phyloP scores from a whole-genome alignment of 352 stramenopile species.

The Globisporangium cederbergense region DNA sequence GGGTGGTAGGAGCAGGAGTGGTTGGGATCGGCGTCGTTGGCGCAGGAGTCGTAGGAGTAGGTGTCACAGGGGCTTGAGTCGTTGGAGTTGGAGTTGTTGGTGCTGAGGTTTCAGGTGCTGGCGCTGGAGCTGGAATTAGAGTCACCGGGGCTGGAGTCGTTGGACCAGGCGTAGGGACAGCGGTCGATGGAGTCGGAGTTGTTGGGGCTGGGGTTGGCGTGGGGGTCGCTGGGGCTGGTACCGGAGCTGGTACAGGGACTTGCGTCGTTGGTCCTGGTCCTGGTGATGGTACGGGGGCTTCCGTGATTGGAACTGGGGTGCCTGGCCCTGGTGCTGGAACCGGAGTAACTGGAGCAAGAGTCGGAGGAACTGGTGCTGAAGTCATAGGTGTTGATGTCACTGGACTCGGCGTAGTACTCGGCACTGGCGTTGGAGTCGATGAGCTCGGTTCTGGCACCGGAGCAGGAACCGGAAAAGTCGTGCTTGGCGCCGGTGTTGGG shows the following conservation, averaged over 20 bases:
- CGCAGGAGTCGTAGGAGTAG: not conserved
- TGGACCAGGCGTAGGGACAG: not conserved
- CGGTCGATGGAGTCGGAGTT: slow-evolving; percentile 1
- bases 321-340: not conserved
- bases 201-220: not conserved
- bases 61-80: not conserved
- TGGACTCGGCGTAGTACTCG: not conserved
- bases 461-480: not conserved
- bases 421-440: not conserved
- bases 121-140: not conserved
- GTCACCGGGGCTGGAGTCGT: not conserved
- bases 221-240: not conserved
- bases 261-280: not conserved
- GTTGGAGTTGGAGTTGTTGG: not conserved
- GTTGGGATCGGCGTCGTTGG: too few relatives aligned
- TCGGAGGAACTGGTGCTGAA: not conserved
- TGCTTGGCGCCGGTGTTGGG: not conserved
- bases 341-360: not conserved
- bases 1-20: not conserved
- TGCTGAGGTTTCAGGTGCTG: not conserved
- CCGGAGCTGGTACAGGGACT: not conserved
- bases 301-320: not conserved
- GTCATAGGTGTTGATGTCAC: slow-evolving; percentile 1
- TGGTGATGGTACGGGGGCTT: not conserved
- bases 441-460: not conserved